Evolutionary conservation across 1,284 basidiomycete species (phyloP), one percentile per base, ranked within the genome.

Genomic region (Dichomitus squalens): DNA sequence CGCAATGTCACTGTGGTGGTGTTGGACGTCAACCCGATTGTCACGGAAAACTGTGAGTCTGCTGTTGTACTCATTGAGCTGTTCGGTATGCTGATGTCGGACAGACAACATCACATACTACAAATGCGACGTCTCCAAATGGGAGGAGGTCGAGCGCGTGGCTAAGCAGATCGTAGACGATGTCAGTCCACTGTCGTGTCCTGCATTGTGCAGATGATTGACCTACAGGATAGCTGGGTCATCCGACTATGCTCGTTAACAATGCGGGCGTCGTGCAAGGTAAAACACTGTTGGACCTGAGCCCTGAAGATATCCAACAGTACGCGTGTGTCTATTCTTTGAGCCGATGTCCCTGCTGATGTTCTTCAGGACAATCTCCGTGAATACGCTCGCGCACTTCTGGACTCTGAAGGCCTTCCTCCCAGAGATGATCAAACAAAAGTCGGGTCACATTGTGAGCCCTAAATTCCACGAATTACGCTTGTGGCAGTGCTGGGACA

Each of bases 211-310:
- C 39, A 12, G 31, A 14, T 43, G 29, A 20, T 34, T 47, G 18
- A 47, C 14, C 18, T 27, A 5, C 11, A 11, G 27, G 35, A 21
- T 8, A 95, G 92, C 78, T 96, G 52, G 95, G 95, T 6, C 81
- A 91, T 52, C 92, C 95, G 1, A 96, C 96, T 0, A 83, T 98
- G 31, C 75, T 99, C 14, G 80, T 99, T 68, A 98, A 98, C 76
- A 98, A 98, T 68, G 96, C 96, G 0, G 96, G 95, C n/a, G 86
- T 98, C 53, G 92, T 93, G 31, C 90, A 95, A 73, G 95, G 95
- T 29, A 95, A 94, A 68, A 77, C 88, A 0, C 76, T 98, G 23
- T 75, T 95, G 4, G 94, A 96, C 67, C 78, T 98, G 50, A 78
- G 77, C 1, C 80, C 89, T 1, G 80, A 84, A 43, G 95, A 98